A percentile compares a stretch with the other conserved stretches of the same genome.
Evolutionary conservation across 495 filamentous ascomycete species (phyloP).

Genomic region (Hamigera avellanea): DNA sequence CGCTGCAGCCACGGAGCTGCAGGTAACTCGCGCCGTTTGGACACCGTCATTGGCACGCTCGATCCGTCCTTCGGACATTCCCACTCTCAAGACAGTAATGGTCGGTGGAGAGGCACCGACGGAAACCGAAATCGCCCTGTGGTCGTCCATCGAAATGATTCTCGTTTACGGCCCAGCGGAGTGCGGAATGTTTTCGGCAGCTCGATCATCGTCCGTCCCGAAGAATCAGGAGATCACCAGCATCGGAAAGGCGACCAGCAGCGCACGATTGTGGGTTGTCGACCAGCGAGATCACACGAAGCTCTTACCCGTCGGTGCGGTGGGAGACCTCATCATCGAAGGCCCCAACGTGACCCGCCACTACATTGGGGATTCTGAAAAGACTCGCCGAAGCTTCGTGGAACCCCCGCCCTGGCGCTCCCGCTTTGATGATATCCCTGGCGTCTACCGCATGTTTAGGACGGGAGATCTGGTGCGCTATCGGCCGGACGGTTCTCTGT

Average conservation of each 20-base stretch:
- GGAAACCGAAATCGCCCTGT: conserved; percentile 6
- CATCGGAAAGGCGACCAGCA: too few relatives aligned
- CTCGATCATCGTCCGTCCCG: too few relatives aligned
- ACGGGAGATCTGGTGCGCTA: conserved; percentile 4
- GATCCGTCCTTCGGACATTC: conserved; percentile 21
- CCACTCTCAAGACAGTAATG: conserved; percentile 11
- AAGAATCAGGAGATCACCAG: too few relatives aligned
- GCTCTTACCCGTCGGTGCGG: conserved; percentile 27
- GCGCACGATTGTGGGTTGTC: neutral
- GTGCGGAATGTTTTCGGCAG: too few relatives aligned
- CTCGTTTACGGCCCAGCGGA: conserved; percentile 32
- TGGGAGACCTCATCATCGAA: conserved; percentile 36
- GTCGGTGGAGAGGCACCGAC: conserved; percentile 13
- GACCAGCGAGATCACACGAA: conserved; percentile 1
- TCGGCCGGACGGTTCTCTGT: neutral
- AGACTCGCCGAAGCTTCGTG: conserved; percentile 23
- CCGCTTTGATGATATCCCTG: neutral
- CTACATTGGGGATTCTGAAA: conserved; percentile 26
- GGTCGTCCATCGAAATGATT: conserved; percentile 10
- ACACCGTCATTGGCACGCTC: conserved; percentile 20
- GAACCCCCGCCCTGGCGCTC: neutral
- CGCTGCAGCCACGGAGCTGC: conserved; percentile 11
- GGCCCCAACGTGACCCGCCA: conserved; percentile 27
- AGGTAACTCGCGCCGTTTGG: conserved; percentile 11
- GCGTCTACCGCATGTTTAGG: conserved; percentile 2